Percentiles rank a stretch among this genome's conserved stretches.
phyloP scores from a whole-genome alignment of 2,329 filamentous ascomycete genomes.

The Akanthomyces dipterigenus region DNA sequence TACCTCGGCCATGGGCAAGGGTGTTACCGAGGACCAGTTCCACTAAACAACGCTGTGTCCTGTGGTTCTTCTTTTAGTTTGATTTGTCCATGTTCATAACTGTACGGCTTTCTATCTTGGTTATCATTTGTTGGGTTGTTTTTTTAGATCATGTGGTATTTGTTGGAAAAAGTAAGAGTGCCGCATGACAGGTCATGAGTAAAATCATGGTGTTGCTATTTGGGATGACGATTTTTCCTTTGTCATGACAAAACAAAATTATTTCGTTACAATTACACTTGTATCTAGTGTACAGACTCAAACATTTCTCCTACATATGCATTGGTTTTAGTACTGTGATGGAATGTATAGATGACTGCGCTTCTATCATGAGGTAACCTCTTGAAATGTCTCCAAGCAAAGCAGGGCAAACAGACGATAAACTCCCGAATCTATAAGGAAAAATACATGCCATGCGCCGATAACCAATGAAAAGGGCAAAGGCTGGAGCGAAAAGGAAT shows the following conservation, averaged over 20 bases:
- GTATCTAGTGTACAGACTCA: background rate
- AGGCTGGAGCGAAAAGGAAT: background rate
- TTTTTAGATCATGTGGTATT: background rate
- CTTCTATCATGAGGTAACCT: background rate
- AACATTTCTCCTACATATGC: background rate
- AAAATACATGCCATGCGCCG: background rate
- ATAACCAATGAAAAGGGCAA: background rate
- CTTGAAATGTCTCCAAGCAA: background rate
- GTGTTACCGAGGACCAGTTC: conserved; percentile 97
- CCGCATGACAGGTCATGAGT: background rate
- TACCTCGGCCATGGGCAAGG: conserved; percentile 94
- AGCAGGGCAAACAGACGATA: background rate
- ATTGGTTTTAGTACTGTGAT: background rate
- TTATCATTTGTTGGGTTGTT: background rate
- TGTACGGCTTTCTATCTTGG: background rate
- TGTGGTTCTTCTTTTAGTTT: background rate
- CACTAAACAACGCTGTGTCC: conserved; percentile 32
- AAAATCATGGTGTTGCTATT: background rate
- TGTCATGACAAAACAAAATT: background rate
- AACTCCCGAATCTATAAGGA: background rate
- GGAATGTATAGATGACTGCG: background rate
- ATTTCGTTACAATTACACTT: background rate
- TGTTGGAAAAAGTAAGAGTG: background rate
- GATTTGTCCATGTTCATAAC: background rate
- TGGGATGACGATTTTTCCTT: background rate